Conservation (phyloP, 495 filamentous ascomycete genomes). For the Diplogelasinospora grovesii region DNA sequence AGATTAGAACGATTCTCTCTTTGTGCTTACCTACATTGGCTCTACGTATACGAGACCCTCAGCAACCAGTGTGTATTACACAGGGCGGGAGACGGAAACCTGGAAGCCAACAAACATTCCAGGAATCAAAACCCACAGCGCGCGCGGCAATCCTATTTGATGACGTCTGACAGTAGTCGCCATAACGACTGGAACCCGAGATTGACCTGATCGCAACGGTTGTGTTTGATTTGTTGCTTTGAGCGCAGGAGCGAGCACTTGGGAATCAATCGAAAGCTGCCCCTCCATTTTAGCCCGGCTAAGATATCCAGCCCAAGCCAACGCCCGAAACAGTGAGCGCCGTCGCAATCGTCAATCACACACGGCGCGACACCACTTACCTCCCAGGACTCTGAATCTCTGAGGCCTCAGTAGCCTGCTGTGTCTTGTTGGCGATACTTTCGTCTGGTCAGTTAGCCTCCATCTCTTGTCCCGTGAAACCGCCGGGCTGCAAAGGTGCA, state of each 20-base stretch:
- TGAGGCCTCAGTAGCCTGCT: neutral
- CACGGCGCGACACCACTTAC: neutral
- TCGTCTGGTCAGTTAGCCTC: neutral
- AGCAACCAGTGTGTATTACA: too few relatives aligned
- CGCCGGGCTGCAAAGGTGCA: too few relatives aligned
- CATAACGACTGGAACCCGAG: slow-evolving; percentile 2
- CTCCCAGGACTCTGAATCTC: neutral
- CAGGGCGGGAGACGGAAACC: too few relatives aligned
- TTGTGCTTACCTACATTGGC: neutral
- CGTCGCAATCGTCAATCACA: slow-evolving; percentile 2
- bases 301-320: neutral
- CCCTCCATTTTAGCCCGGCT: neutral
- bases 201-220: slow-evolving; percentile 2
- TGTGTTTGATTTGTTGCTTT: neutral
- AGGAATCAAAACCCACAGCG: neutral
- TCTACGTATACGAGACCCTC: neutral
- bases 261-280: neutral
- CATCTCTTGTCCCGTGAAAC: too few relatives aligned
- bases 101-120: too few relatives aligned
- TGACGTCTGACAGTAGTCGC: slow-evolving; percentile 2
- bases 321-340: slow-evolving; percentile 3
- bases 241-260: too few relatives aligned
- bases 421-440: neutral
- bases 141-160: neutral
- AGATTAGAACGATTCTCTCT: neutral